Base-by-base conservation (phyloP, 1,284 basidiomycete species). In the Golubevia pallescens region DNA sequence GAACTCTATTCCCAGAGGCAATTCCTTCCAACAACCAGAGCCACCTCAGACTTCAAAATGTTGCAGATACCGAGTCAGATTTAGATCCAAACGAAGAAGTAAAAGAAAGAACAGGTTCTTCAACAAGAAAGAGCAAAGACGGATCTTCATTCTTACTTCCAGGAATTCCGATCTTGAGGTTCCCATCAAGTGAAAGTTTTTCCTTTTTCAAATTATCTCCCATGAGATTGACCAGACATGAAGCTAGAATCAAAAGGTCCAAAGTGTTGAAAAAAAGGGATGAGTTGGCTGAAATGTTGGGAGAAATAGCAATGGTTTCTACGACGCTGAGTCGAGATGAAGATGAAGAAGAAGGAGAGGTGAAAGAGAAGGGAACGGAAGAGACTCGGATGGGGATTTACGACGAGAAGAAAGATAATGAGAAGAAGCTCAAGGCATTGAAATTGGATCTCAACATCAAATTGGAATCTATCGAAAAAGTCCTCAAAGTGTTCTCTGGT, bases 211-310 rank as follows among this genome's bases (percentile, higher is more conserved):
- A 61, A 1, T 23, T 75, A 16, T 68, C 70, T 1, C 73, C 73
- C 16, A 66, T 67, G 6, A 69, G 73, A 51, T 65, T 79, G 4
- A 69, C 67, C 1, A 59, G 69, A 10, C 77, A 79, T 55, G 77
- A 79, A 60, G 77, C 76, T 0, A 66, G 62, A n/a, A 66, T 66
- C 57, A 79, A 79, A 62, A 71, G 73, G 16, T 52, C 67, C 2
- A 71, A 69, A 1, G 58, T 77, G 14, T 48, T 70, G 20, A 66
- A 69, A 28, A 70, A 73, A 60, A 65, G 76, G 0, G 65, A 78
- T 55, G 67, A 57, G 3, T 19, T 79, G 48, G 77, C 77, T 1
- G 64, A 66, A 55, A 68, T 66, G 65, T 62, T 79, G 0, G 77
- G 77, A 28, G 24, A 42, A 8, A 32, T 69, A 8, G 55, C 68